These are phyloP conservation scores for Diaporthe nobilis DNA, from an alignment of 2,329 filamentous ascomycete genomes.

Conservation along the genomic window DNA sequence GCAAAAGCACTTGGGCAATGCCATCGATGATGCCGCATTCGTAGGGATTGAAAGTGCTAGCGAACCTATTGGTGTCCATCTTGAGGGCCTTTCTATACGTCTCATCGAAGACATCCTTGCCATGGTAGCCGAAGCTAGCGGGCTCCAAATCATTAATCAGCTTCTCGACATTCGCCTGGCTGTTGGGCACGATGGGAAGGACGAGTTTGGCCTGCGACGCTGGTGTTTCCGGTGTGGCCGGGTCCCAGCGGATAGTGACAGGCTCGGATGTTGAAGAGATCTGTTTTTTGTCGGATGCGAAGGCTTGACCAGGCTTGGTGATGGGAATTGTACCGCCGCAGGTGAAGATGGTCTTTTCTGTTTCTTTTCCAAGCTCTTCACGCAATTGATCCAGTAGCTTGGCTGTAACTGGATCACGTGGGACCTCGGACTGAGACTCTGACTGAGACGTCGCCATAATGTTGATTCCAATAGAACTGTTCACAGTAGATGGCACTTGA, in stretches of 20 bases:
- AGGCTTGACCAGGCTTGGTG: background rate
- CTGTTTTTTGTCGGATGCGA: background rate
- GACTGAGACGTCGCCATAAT: slow-evolving; percentile 3
- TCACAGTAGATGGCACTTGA: background rate
- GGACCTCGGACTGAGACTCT: background rate
- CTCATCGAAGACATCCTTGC: slow-evolving; percentile 64
- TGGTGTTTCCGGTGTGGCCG: background rate
- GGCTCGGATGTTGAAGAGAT: background rate
- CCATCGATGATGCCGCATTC: slow-evolving; percentile 65
- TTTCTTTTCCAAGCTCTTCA: slow-evolving; percentile 9
- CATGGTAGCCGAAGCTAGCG: slow-evolving; percentile 63
- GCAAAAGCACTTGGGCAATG: slow-evolving; percentile 62
- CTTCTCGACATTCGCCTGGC: slow-evolving; percentile 34
- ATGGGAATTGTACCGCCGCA: slow-evolving; percentile 42
- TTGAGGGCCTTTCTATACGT: slow-evolving; percentile 67
- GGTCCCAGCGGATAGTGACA: slow-evolving; percentile 46
- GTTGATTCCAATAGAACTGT: background rate
- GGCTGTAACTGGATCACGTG: background rate
- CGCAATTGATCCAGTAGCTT: background rate
- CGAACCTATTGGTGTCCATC: slow-evolving; percentile 63
- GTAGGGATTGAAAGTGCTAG: slow-evolving; percentile 65
- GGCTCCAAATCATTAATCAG: slow-evolving; percentile 55
- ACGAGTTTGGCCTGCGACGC: slow-evolving; percentile 38
- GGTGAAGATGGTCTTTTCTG: slow-evolving; percentile 28
- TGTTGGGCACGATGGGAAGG: slow-evolving; percentile 38